Evolutionary conservation across 306 rosid genomes (phyloP).

Genomic region (Dalbergia cochinchinensis): DNA sequence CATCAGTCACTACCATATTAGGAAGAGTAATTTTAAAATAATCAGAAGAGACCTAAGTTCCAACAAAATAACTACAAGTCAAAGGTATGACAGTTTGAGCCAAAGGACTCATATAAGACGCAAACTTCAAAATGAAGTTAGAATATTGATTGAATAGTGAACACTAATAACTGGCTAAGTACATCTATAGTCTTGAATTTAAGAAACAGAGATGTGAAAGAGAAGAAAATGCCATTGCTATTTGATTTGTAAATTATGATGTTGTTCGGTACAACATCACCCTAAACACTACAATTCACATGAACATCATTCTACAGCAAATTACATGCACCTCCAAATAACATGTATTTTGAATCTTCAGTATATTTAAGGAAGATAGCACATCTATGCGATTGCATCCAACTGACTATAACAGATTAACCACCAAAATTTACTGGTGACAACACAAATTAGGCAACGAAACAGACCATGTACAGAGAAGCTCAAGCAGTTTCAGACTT

Average conservation of each 20-base stretch:
- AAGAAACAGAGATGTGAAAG: not conserved
- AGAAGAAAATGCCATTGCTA: slow-evolving; percentile 24
- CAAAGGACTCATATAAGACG: not conserved
- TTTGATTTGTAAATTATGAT: slow-evolving; percentile 14
- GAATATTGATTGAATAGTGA: slow-evolving; percentile 12
- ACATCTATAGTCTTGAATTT: slow-evolving; percentile 6
- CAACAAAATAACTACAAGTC: slow-evolving; percentile 13
- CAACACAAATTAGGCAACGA: slow-evolving; percentile 5
- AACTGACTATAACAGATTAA: not conserved
- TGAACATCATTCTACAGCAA: slow-evolving; percentile 1
- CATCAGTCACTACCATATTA: slow-evolving; percentile 13
- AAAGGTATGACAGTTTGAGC: not conserved
- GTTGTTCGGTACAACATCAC: not conserved
- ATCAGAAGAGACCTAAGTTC: not conserved
- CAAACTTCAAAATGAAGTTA: not conserved
- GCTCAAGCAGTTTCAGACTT: not conserved
- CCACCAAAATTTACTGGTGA: slow-evolving; percentile 1
- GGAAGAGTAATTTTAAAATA: not conserved
- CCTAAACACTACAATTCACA: slow-evolving; percentile 9
- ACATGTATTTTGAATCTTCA: slow-evolving; percentile 14
- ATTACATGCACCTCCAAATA: slow-evolving; percentile 17
- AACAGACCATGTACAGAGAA: not conserved
- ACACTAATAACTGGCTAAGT: not conserved
- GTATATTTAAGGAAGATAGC: not conserved
- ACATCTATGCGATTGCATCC: slow-evolving; percentile 9